phyloP scores from a whole-genome alignment of 1,284 basidiomycete species.

The Kalmanozyma brasiliensis region DNA sequence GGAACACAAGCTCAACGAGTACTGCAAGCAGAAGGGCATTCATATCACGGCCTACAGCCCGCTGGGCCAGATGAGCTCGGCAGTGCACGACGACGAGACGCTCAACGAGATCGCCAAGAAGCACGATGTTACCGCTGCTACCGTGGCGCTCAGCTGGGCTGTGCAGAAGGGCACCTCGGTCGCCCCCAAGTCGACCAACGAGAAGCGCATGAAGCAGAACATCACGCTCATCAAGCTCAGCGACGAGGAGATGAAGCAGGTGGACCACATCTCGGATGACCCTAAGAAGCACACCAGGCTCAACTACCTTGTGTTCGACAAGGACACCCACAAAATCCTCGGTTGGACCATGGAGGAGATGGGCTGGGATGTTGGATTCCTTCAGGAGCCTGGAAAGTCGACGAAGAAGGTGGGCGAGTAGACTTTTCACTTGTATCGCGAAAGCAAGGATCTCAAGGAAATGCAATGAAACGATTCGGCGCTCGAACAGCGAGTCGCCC shows the following conservation, averaged over 20 bases:
- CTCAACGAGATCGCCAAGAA: constrained; percentile 75
- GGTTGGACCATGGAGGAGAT: constrained; percentile 56
- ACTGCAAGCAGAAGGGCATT: constrained; percentile 78
- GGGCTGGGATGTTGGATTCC: constrained; percentile 55
- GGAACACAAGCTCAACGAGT: constrained; percentile 76
- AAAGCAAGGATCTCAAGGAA: too few relatives aligned
- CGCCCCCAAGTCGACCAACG: constrained; percentile 70
- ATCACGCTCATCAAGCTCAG: constrained; percentile 76
- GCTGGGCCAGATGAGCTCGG: constrained; percentile 80
- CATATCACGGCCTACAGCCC: constrained; percentile 84
- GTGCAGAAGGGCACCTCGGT: constrained; percentile 72
- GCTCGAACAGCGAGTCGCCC: too few relatives aligned
- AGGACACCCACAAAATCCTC: constrained; percentile 29
- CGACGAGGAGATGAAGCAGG: constrained; percentile 73
- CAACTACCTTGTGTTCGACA: constrained; percentile 24
- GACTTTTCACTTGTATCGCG: too few relatives aligned
- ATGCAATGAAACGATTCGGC: too few relatives aligned
- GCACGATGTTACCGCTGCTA: constrained; percentile 74
- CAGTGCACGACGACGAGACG: constrained; percentile 77
- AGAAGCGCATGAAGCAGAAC: constrained; percentile 79
- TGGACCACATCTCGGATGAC: constrained; percentile 49
- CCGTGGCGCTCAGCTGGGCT: constrained; percentile 78
- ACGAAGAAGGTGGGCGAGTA: constrained; percentile 6
- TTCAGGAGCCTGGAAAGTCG: constrained; percentile 10
- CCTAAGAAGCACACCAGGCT: constrained; percentile 43